These are phyloP conservation scores for Sporodiniella umbellata DNA, from an alignment of 371 early-diverging fungal species.

Conservation along the genomic window DNA sequence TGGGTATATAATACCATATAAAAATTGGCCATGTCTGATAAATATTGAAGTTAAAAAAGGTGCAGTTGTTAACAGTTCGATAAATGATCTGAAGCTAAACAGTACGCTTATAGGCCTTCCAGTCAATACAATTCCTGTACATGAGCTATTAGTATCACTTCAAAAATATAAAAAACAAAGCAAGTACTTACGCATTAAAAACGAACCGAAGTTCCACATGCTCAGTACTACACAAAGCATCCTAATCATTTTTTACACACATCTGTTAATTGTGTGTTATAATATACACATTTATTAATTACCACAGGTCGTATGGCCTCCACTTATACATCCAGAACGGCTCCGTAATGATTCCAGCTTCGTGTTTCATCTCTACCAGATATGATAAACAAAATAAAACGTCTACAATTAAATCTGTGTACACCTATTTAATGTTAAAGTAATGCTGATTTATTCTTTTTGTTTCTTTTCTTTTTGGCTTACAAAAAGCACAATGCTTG, in stretches of 20 bases:
- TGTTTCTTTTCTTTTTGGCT: neutral
- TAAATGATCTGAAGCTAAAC: conserved; percentile 45
- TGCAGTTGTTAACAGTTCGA: conserved; percentile 52
- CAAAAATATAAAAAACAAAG: conserved; percentile 4
- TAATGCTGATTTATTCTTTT: neutral
- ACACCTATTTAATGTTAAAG: conserved; percentile 38
- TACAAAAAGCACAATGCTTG: conserved; percentile 30
- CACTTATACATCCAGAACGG: conserved; percentile 64
- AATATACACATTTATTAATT: conserved; percentile 5
- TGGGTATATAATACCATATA: conserved; percentile 40
- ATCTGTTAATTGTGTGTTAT: neutral
- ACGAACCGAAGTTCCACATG: conserved; percentile 41
- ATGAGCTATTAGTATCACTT: conserved; percentile 5
- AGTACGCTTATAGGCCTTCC: conserved; percentile 31
- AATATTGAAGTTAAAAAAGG: conserved; percentile 54
- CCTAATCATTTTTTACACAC: conserved; percentile 24
- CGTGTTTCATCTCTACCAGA: conserved; percentile 61
- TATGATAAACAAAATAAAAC: conserved; percentile 63
- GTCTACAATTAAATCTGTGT: conserved; percentile 58
- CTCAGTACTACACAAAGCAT: conserved; percentile 44
- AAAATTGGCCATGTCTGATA: conserved; percentile 45
- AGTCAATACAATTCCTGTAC: conserved; percentile 27
- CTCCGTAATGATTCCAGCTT: conserved; percentile 35
- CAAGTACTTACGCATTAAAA: conserved; percentile 33
- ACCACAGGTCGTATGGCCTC: conserved; percentile 54